These are phyloP conservation scores for Glutinoglossum americanum DNA, from an alignment of 495 filamentous ascomycete genomes.

Conservation along the genomic window DNA sequence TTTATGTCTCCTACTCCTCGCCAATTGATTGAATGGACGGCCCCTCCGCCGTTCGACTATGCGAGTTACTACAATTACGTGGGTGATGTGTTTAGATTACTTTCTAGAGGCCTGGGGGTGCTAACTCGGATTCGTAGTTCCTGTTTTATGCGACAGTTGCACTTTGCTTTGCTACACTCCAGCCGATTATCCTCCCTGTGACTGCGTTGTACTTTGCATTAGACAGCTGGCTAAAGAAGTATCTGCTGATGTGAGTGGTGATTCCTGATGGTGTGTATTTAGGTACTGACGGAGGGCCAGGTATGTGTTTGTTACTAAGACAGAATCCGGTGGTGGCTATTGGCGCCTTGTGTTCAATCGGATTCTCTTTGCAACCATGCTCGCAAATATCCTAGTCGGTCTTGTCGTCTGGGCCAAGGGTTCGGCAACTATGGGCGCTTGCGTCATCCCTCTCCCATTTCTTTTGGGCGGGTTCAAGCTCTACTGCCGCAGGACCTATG, in stretches of 20 bases:
- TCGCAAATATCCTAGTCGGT: constrained; percentile 62
- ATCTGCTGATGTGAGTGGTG: constrained; percentile 46
- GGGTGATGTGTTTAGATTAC: not conserved
- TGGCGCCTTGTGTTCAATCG: constrained; percentile 88
- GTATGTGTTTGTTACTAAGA: constrained; percentile 86
- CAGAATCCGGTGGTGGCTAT: constrained; percentile 82
- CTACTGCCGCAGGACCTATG: constrained; percentile 59
- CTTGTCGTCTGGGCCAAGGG: constrained; percentile 42
- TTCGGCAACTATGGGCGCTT: constrained; percentile 35
- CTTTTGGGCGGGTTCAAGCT: constrained; percentile 69
- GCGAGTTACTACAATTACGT: constrained; percentile 81
- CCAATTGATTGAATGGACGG: constrained; percentile 82
- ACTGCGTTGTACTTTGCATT: constrained; percentile 77
- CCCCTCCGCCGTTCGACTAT: constrained; percentile 83
- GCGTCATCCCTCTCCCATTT: constrained; percentile 57
- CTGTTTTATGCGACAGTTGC: constrained; percentile 83
- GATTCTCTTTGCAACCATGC: constrained; percentile 57
- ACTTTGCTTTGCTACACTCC: constrained; percentile 64
- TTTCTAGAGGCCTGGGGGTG: not conserved
- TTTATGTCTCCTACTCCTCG: constrained; percentile 78
- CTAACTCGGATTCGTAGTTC: constrained; percentile 30
- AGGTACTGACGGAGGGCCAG: constrained; percentile 1
- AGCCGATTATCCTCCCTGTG: constrained; percentile 78
- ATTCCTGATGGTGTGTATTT: not conserved
- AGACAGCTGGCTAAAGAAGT: constrained; percentile 85